Evolutionary conservation across 495 filamentous ascomycete genomes (phyloP), one percentile per base, ranked within the genome.

Genomic region (Astrothelium subdiscretum): DNA sequence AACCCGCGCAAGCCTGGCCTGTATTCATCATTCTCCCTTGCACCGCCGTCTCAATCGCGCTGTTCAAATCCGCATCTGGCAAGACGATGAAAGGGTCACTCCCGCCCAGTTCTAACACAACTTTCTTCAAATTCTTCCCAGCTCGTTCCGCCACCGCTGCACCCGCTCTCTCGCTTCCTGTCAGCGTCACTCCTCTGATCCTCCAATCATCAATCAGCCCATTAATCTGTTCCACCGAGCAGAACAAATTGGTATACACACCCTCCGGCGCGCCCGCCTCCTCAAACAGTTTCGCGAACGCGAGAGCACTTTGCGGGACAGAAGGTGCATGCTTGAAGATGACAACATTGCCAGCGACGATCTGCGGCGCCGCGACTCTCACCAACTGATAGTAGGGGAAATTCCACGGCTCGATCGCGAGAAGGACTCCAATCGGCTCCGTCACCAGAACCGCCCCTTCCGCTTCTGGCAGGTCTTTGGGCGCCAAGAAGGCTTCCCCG

Each of bases 1-100:
- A 67, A 0, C 65, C 67, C n/a, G 67, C 60, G 63, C 67, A 69
- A 22, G 67, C 65, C 51, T 69, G 65, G 20, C 67, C 67, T 26
- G 61, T 59, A 44, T 69, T 51, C 54, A 67, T 26, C 10, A 69
- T 48, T 32, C 62, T 60, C 18, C 65, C 67, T 38, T 62, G 20
- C 2, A 61, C 62, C 38, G 58, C 60, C 31, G 54, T 11, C 6
- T 63, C 60, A 27, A 58, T 63, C n/a, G 67, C 63, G 20, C 65
- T 38, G 43, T 63, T 57, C 3, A 69, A 32, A 58, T 65, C 60
- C 42, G 67, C 67, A 63, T 69, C 67, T 8, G 65, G 58, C 3
- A 69, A 62, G 13, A 69, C 67, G 22, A 69, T 61, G 1, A 63
- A 63, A 18, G 52, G 31, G 42, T 69, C 35, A 38, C 35, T 69